Evolutionary conservation across 129 eudicot species (phyloP), one percentile per base, ranked within the genome.

Genomic region (Chrysanthemum seticuspe): DNA sequence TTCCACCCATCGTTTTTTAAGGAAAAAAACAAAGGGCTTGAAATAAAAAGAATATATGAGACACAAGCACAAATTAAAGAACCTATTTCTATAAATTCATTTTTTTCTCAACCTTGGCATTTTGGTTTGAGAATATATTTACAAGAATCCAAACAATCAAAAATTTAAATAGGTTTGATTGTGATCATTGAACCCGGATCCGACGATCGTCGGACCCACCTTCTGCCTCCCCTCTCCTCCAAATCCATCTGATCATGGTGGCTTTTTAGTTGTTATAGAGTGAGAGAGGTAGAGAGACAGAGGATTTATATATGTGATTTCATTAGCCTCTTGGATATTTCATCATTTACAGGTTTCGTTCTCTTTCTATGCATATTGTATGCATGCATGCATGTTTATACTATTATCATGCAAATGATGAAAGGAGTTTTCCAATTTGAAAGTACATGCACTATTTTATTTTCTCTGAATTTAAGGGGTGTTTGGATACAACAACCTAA

Each of bases 131-230:
- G 48, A 72, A 78, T 51, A 78, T 51, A 72, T 1, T 73, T 58
- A 65, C 34, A 68, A 72, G 13, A 72, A 78, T 31, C 52, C 47
- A 40, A 40, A 40, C 47, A 40, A 40, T 40, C 47, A 40, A 40
- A 40, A 6, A 65, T 36, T 70, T 50, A 29, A 70, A 76, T 25
- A 31, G 12, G 18, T 48, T 76, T 13, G 53, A 18, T 55, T 34
- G 70, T 52, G 66, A 62, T 70, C 54, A 62, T 53, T 48, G 67
- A 62, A 62, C 34, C 54, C 82, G 74, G 70, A 71, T 48, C 74
- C 78, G 74, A 78, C 78, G 47, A 65, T 5, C 9, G 82, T 78
- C 56, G 82, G 74, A 72, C 78, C 78, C 82, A 21, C 56, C 76
- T 21, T 63, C 72, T 45, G 23, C 54, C 66, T 70, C 72, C 68